These are phyloP conservation scores for Diutina siamensis DNA, from an alignment of 1,139 yeast species.

Conservation along the genomic window DNA sequence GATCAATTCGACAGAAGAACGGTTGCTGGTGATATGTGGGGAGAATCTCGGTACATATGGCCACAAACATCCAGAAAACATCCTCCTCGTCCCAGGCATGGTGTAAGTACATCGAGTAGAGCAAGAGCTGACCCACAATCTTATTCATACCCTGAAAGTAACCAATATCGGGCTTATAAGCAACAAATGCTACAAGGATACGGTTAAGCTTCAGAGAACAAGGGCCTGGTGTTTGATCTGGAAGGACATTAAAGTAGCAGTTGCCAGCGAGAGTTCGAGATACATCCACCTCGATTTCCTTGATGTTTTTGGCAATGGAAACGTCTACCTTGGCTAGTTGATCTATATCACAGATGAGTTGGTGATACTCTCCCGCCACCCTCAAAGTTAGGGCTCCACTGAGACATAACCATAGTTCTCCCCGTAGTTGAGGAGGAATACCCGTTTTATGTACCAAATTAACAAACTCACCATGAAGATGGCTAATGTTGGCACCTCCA, in stretches of 20 bases:
- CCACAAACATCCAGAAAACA: conserved; percentile 45
- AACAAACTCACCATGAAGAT: not conserved
- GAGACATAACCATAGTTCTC: conserved; percentile 43
- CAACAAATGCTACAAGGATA: conserved; percentile 42
- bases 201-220: conserved; percentile 37
- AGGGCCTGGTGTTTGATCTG: conserved; percentile 38
- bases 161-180: conserved; percentile 38
- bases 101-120: conserved; percentile 21
- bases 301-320: conserved; percentile 18
- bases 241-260: conserved; percentile 32
- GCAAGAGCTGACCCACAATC: conserved; percentile 40
- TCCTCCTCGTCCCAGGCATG: conserved; percentile 30
- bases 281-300: conserved; percentile 43
- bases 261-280: conserved; percentile 48
- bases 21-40: conserved; percentile 22
- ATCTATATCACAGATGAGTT: conserved; percentile 11
- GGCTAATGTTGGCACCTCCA: not conserved
- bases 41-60: conserved; percentile 39
- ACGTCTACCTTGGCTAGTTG: conserved; percentile 6
- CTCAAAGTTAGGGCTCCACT: conserved; percentile 37
- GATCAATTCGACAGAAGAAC: conserved; percentile 27
- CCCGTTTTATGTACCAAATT: conserved; percentile 28
- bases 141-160: conserved; percentile 59
- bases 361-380: conserved; percentile 41
- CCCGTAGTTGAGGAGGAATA: conserved; percentile 37